phyloP scores from a whole-genome alignment of 331 rosid genomes.

The Arachis monticola region DNA sequence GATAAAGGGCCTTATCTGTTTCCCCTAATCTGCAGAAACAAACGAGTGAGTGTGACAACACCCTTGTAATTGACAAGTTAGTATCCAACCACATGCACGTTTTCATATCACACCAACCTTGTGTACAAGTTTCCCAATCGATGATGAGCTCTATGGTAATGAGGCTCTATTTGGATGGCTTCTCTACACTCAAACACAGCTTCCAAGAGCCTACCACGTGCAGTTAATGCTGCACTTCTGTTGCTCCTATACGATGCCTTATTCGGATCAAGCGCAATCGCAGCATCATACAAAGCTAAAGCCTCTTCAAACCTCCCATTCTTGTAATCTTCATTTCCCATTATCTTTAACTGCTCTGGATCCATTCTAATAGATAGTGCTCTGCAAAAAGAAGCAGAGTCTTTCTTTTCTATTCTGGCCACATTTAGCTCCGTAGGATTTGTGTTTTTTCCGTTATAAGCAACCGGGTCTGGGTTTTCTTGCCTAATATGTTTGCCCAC shows the following conservation, averaged over 20 bases:
- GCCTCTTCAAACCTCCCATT: conserved; percentile 82
- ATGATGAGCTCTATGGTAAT: conserved; percentile 80
- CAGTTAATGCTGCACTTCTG: conserved; percentile 81
- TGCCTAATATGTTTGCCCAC: conserved; percentile 43
- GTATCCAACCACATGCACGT: not conserved
- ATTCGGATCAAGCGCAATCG: conserved; percentile 69
- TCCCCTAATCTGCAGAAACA: conserved; percentile 66
- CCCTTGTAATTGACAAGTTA: not conserved
- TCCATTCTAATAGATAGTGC: conserved; percentile 81
- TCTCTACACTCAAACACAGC: conserved; percentile 82
- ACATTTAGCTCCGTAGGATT: conserved; percentile 37
- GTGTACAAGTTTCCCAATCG: conserved; percentile 70
- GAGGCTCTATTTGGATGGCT: conserved; percentile 78
- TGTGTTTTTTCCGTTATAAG: conserved; percentile 34
- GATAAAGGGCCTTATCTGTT: conserved; percentile 70
- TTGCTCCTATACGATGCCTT: conserved; percentile 89
- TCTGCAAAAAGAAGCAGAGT: conserved; percentile 56
- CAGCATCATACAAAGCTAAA: conserved; percentile 77
- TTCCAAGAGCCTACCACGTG: conserved; percentile 77
- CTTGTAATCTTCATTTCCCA: conserved; percentile 93
- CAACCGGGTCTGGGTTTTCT: conserved; percentile 5
- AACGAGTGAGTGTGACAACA: not conserved
- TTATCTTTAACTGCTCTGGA: conserved; percentile 75
- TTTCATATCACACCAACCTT: conserved; percentile 49
- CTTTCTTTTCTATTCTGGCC: conserved; percentile 3